Evolutionary conservation across 345 rosid genomes (phyloP).

Genomic region (Corymbia maculata): DNA sequence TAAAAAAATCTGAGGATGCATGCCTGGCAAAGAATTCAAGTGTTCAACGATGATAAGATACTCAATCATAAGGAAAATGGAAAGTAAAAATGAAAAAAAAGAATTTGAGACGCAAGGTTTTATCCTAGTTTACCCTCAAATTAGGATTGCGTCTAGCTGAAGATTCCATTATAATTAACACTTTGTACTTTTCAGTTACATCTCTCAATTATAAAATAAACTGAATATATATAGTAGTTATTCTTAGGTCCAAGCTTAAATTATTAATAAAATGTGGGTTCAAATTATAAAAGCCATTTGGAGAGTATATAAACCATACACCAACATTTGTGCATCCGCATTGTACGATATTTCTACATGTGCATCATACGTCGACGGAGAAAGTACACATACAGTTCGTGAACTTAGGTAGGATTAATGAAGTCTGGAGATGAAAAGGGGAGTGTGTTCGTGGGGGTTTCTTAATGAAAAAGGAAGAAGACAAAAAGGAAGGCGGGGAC

Average conservation of each 20-base stretch:
- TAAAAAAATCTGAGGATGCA: neutral
- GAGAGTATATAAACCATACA: too few relatives aligned
- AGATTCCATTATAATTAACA: too few relatives aligned
- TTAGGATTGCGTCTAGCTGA: too few relatives aligned
- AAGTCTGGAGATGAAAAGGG: neutral
- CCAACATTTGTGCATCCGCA: neutral
- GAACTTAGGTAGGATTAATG: neutral
- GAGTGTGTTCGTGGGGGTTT: neutral
- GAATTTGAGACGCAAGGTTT: too few relatives aligned
- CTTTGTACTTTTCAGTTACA: too few relatives aligned
- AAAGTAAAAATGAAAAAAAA: too few relatives aligned
- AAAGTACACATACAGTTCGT: neutral
- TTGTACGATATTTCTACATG: neutral
- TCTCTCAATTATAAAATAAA: too few relatives aligned
- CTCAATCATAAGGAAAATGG: neutral
- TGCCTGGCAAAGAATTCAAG: neutral
- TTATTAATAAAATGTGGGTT: too few relatives aligned
- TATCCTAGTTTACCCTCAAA: too few relatives aligned
- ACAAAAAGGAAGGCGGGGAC: neutral
- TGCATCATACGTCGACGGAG: accelerated
- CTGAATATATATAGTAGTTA: too few relatives aligned
- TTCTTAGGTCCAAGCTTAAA: too few relatives aligned
- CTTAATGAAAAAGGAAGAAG: neutral
- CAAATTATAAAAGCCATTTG: too few relatives aligned
- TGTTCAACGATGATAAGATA: neutral